Evolutionary conservation across 495 filamentous ascomycete genomes (phyloP), one percentile per base, ranked within the genome.

Genomic region (Parathielavia appendiculata): DNA sequence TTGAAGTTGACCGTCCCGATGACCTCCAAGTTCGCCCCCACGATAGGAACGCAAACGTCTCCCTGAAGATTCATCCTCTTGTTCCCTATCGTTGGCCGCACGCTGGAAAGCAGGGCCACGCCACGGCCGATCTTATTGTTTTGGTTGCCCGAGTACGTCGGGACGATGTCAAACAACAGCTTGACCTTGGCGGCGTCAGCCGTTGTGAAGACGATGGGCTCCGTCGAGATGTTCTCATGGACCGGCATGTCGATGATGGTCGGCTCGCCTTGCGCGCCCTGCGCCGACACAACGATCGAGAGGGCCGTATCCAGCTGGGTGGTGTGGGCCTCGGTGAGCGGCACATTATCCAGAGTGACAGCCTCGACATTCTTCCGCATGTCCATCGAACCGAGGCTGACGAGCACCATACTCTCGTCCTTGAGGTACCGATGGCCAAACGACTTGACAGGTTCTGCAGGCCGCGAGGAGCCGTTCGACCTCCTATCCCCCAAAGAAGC

Each of bases 1-100:
- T 96, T 97, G 81, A 98, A 97, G 55, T 93, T 93, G 63, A 97
- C 88, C 11, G 85, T 83, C 8, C 93, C 93, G 64, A 98, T 96
- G 10, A 97, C 86, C 46, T 97, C 92, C 38, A 97, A 70, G 30
- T 87, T 91, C 23, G 88, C 86, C 2, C 72, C 76, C 64, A 98
- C 79, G 51, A 98, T 95, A 4, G 93, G 93, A 20, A 98, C 86
- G 55, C 86, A 92, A 20, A 95, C 81, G 69, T 96, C 92, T n/a
- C 91, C 91, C 72, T 96, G 90, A 10, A 97, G 78, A 56, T 86
- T 91, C 72, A 91, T 92, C 20, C 90, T 83, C 62, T 75, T 75
- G 20, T 85, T 81, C 10, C 95, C 93, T 35, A 97, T 72, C 8
- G 78, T 85, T 0, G 87, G 88, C 54, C 88, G 92, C 57, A 98